phyloP scores from a whole-genome alignment of 2,329 filamentous ascomycete genomes.

The Neofusicoccum kwambonambiense region DNA sequence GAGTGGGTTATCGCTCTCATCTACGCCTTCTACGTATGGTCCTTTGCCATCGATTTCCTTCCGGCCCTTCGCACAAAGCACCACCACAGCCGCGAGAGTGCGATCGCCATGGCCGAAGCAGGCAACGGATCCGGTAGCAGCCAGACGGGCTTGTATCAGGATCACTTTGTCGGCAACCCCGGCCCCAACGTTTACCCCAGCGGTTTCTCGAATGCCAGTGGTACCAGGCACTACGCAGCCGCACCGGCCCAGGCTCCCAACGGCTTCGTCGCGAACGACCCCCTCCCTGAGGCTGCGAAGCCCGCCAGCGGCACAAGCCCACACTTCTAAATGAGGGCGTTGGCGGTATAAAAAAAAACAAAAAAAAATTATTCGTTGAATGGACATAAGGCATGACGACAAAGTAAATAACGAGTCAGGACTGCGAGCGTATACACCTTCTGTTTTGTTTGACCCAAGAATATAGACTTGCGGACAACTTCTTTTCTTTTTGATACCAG shows the following conservation, averaged over 20 bases:
- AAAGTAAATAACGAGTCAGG: not conserved
- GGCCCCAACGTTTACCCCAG: slow-evolving; percentile 8
- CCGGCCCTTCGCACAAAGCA: slow-evolving; percentile 68
- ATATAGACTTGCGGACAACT: not conserved
- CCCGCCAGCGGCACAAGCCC: too few species aligned
- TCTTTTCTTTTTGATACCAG: slow-evolving; percentile 2
- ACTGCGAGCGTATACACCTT: not conserved
- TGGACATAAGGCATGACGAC: not conserved
- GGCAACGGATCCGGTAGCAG: not conserved
- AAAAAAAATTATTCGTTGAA: not conserved
- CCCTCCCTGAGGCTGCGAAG: too few species aligned
- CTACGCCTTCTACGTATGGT: slow-evolving; percentile 84
- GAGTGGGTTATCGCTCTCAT: slow-evolving; percentile 80
- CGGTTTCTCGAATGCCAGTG: slow-evolving; percentile 9
- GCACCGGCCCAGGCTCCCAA: not conserved
- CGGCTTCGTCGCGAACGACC: not conserved
- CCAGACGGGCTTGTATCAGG: slow-evolving; percentile 8
- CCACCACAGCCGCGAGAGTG: slow-evolving; percentile 36
- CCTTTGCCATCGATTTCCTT: slow-evolving; percentile 82
- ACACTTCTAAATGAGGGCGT: too few species aligned
- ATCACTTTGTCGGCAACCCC: slow-evolving; percentile 6
- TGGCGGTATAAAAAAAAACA: too few species aligned
- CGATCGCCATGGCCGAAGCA: slow-evolving; percentile 31
- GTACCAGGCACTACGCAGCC: slow-evolving; percentile 9
- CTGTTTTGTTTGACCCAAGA: not conserved